phyloP scores from a whole-genome alignment of 106 monocot genomes.

The Dendrobium officinale region DNA sequence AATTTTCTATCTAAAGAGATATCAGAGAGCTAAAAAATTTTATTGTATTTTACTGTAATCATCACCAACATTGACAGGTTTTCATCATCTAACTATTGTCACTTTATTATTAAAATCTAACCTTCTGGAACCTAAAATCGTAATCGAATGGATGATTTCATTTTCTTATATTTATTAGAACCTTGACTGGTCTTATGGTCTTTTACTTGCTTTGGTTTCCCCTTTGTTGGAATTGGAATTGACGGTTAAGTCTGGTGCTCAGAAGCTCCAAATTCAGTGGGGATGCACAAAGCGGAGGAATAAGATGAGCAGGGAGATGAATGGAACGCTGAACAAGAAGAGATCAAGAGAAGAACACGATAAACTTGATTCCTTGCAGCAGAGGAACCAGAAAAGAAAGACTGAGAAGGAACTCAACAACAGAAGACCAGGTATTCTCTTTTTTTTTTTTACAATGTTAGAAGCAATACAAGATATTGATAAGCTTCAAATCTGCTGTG shows the following conservation, averaged over 20 bases:
- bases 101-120: too few relatives aligned
- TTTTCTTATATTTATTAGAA: too few relatives aligned
- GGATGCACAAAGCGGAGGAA: neutral
- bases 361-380: conserved; percentile 9
- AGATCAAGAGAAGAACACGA: conserved; percentile 18
- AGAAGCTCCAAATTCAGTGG: conserved; percentile 32
- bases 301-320: neutral
- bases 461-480: conserved; percentile 20
- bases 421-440: conserved; percentile 33
- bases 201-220: conserved; percentile 6
- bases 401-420: conserved; percentile 34
- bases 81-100: too few relatives aligned
- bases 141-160: too few relatives aligned
- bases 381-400: conserved; percentile 24
- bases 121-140: neutral
- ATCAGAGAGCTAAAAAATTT: too few relatives aligned
- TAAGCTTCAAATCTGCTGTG: neutral
- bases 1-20: too few relatives aligned
- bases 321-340: conserved; percentile 9
- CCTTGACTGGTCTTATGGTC: too few relatives aligned
- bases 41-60: too few relatives aligned
- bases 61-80: too few relatives aligned
- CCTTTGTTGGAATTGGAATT: conserved; percentile 22
- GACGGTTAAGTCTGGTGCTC: conserved; percentile 34
- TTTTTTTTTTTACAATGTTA: conserved; percentile 16